Percentiles rank a stretch among this genome's conserved stretches.
phyloP scores from a whole-genome alignment of 805 yeast species.

The Metschnikowia proteae region DNA sequence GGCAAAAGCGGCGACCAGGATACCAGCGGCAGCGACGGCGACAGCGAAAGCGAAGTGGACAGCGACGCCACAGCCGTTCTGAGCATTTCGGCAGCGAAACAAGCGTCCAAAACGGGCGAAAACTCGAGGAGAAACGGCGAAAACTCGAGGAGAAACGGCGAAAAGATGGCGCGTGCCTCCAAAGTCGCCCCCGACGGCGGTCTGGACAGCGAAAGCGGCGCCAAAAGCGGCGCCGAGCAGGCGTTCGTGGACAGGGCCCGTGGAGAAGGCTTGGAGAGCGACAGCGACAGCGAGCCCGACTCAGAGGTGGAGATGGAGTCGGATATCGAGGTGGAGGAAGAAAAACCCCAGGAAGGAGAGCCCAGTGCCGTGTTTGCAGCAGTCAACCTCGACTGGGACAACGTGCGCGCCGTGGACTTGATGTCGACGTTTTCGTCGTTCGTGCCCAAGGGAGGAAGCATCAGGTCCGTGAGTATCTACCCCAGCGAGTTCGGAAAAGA shows the following conservation, averaged over 20 bases:
- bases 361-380: constrained; percentile 82
- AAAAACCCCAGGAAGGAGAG: constrained; percentile 79
- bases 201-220: not conserved
- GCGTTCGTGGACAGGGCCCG: constrained; percentile 56
- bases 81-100: not conserved
- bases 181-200: not conserved
- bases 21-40: not conserved
- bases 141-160: not conserved
- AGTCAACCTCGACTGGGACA: constrained; percentile 97
- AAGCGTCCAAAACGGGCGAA: not conserved
- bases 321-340: constrained; percentile 53
- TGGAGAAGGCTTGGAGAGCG: constrained; percentile 48
- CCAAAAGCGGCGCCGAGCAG: not conserved
- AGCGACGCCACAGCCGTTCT: not conserved
- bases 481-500: constrained; percentile 94
- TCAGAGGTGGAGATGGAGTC: constrained; percentile 47
- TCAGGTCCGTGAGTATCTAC: constrained; percentile 64
- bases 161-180: not conserved
- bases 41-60: not conserved
- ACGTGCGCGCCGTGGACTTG: constrained; percentile 79
- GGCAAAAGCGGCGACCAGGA: not conserved
- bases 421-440: constrained; percentile 87
- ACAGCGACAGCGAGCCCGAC: constrained; percentile 39
- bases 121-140: not conserved
- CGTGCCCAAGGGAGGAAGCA: constrained; percentile 70